Evolutionary conservation across 768 basidiomycete species (phyloP), one percentile per base, ranked within the genome.

Genomic region (Tricholomella constricta): DNA sequence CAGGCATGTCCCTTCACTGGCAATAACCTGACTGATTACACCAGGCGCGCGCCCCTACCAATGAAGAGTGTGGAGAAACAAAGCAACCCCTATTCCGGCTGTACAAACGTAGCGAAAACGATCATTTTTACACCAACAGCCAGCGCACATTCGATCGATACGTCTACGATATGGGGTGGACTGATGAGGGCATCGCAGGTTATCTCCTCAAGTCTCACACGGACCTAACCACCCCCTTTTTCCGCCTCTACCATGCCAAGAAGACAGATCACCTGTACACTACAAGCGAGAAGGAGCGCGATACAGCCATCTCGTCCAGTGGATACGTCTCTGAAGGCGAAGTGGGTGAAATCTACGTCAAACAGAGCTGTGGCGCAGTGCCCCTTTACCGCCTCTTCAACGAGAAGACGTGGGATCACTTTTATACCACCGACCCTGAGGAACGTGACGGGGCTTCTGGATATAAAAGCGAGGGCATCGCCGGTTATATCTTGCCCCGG

Each of bases 331-430:
- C n/a, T n/a, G n/a, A n/a, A n/a, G n/a, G n/a, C n/a, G n/a, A n/a
- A n/a, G n/a, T n/a, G n/a, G n/a, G n/a, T n/a, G n/a, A n/a, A n/a
- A n/a, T n/a, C n/a, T n/a, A n/a, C n/a, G n/a, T n/a, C n/a, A n/a
- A n/a, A n/a, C n/a, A n/a, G n/a, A n/a, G n/a, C n/a, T n/a, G n/a
- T n/a, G 51, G 45, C 6, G 62, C 63, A 6, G 55, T 59, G 15
- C 55, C 65, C 0, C 36, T 67, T 59, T 66, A 62, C 51, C 59
- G 65, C 34, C 43, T 63, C 43, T 62, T 57, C 47, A 63, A 47
- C 42, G 8, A 54, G 6, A 2, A 11, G 2, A 48, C 40, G 10
- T 42, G 12, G 2, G 55, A 65, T 42, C 66, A 65, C 37, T 62
- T 67, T 29, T 66, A 65, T 46, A 67, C 63, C 23, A 61, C 58